Base-by-base conservation (phyloP, 306 rosid genomes). In the Dalbergia cultrata region DNA sequence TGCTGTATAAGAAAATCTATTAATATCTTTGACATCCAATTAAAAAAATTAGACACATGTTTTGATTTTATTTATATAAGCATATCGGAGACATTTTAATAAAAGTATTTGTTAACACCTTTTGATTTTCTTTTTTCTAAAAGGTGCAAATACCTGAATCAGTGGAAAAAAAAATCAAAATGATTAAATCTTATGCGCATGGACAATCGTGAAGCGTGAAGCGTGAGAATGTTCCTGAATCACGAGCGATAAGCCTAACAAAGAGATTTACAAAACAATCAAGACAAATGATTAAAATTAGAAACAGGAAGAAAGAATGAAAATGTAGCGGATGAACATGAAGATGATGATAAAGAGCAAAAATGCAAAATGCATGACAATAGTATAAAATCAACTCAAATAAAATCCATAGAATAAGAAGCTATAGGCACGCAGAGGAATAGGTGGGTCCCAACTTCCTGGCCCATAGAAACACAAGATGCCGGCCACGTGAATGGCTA, bases 401-500 rank as follows among this genome's bases (percentile, higher is more conserved):
- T 8, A 18, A 35, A 71, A 9, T 10, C 41, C 7, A 64, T 37
- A 64, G 37, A 33, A 63, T 6, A 34, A 35, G 53, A 67, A 75
- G 33, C 2, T 10, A 16, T 10, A 16, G n/a, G 67, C n/a, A 35
- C 31, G 67, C 35, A 78, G 52, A 19, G 54, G 18, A 37, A 67
- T 3, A 17, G 68, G 37, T 79, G 78, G 84, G 78, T 74, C 87
- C 86, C 26, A 73, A 39, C 35, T 18, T 17, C 5, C 33, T 7
- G 65, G 33, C 9, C n/a, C 52, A 34, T 47, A 35, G n/a, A 50
- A 68, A 31, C 37, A 26, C 53, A 56, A 70, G 43, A 18, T 72
- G 80, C 74, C 76, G 67, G 78, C 85, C 83, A 75, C 81, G 82
- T 77, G 76, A 69, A 44, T 77, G 72, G 39, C 7, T 37, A 14